phyloP scores from a whole-genome alignment of 1,284 basidiomycete genomes.

The Irpex sp. region DNA sequence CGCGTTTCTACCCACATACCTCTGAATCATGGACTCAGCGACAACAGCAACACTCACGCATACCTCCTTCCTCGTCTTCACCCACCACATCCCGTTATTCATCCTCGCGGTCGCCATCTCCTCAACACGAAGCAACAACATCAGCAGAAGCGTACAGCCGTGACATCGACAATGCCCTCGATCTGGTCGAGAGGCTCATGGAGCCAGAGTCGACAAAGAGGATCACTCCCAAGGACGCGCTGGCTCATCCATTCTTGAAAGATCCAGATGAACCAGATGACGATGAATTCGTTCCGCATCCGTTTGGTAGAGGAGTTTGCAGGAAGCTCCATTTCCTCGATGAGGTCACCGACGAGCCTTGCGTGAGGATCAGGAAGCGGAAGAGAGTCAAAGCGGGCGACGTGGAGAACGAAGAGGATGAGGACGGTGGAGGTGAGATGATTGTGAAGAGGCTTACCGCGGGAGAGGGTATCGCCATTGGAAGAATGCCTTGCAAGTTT shows the following conservation, averaged over 20 bases:
- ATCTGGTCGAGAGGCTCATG: constrained; percentile 70
- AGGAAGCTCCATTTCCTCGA: constrained; percentile 54
- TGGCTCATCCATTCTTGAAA: constrained; percentile 75
- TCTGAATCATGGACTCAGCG: constrained; percentile 1
- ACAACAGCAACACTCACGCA: constrained; percentile 14
- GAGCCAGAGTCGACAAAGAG: constrained; percentile 74
- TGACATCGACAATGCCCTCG: constrained; percentile 67
- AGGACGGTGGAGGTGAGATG: constrained; percentile 11
- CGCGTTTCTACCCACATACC: constrained; percentile 51
- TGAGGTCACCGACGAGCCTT: constrained; percentile 50
- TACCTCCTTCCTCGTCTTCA: constrained; percentile 33
- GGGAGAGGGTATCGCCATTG: constrained; percentile 73
- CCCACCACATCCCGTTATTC: constrained; percentile 22
- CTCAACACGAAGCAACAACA: constrained; percentile 10
- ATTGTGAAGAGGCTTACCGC: constrained; percentile 32
- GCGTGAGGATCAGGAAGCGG: constrained; percentile 35
- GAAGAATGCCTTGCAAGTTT: constrained; percentile 65
- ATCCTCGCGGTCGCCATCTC: constrained; percentile 16
- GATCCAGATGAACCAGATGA: constrained; percentile 42
- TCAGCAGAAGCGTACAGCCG: constrained; percentile 38
- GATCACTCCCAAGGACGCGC: constrained; percentile 70
- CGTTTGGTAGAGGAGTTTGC: constrained; percentile 62
- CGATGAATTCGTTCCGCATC: constrained; percentile 65
- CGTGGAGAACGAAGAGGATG: constrained; percentile 1
- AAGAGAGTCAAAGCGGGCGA: background rate